Evolutionary conservation across 164 flowering plant genomes (phyloP).

Genomic region (Piper longum): DNA sequence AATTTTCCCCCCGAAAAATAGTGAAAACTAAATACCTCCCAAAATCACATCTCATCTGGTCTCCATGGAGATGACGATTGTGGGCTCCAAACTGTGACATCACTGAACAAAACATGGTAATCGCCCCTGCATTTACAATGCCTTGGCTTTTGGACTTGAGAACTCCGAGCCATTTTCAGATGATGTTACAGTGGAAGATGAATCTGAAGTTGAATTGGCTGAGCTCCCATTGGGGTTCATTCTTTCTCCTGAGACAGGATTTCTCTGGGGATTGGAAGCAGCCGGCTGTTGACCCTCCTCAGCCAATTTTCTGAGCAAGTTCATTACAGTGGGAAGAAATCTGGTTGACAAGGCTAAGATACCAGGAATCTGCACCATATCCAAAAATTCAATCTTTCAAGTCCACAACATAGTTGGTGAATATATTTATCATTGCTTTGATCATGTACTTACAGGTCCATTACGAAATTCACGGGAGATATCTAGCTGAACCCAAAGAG

Average conservation of each 20-base stretch:
- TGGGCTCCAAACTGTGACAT: background rate
- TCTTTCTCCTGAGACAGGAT: slow-evolving; percentile 28
- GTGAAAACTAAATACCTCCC: background rate
- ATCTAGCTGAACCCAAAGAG: slow-evolving; percentile 82
- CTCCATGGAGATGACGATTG: slow-evolving; percentile 1
- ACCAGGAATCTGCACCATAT: slow-evolving; percentile 67
- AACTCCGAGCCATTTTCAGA: slow-evolving; percentile 28
- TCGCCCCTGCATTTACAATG: slow-evolving; percentile 9
- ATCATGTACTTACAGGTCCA: slow-evolving; percentile 66
- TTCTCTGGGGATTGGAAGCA: slow-evolving; percentile 28
- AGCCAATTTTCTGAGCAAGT: slow-evolving; percentile 65
- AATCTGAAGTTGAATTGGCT: slow-evolving; percentile 9
- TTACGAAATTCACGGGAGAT: slow-evolving; percentile 67
- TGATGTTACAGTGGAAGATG: slow-evolving; percentile 40
- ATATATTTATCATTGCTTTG: background rate
- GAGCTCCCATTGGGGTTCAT: slow-evolving; percentile 18
- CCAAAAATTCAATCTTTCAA: background rate
- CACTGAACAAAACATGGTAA: background rate
- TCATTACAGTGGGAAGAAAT: slow-evolving; percentile 80
- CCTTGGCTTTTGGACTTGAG: slow-evolving; percentile 40
- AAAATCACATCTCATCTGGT: slow-evolving; percentile 5
- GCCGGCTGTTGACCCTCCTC: slow-evolving; percentile 51
- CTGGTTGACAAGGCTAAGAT: slow-evolving; percentile 65
- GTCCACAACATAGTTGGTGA: background rate
- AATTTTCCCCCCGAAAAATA: background rate